Evolutionary conservation across 2,329 filamentous ascomycete genomes (phyloP), one percentile per base, ranked within the genome.

Genomic region (Taxawa tesnikishii): DNA sequence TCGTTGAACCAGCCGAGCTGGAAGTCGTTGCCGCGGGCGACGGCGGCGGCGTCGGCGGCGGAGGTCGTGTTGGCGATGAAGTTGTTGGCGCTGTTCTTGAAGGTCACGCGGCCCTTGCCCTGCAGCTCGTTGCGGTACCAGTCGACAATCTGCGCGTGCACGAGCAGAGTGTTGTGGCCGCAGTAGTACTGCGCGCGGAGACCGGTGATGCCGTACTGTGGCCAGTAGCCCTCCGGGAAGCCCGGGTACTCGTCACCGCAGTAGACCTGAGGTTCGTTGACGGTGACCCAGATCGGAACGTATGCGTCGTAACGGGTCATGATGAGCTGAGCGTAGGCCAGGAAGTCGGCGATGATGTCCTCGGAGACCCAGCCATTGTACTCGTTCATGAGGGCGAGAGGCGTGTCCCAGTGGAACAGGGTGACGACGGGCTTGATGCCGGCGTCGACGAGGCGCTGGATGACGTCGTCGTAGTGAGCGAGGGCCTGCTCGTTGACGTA

Each of bases 391-490:
- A 36, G 15, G 10, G 31, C 18, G 9, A 14, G 10, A 15, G 17
- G 18, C 24, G 50, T 40, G 38, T 65, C 60, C 57, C 57, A 63
- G 38, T 65, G 61, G 31, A 56, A 60, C 18, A 68, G 49, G 0
- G 65, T 67, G 3, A 65, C 55, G 0, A 54, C 47, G 2, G 64
- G 63, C 26, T 53, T 50, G 34, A 69, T 59, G 2, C 42, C 42
- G 9, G 35, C 41, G 21, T 28, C 26, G n/a, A 40, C 43, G 6
- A 62, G 38, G 24, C 44, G 23, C 2, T 19, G 19, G 26, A 68
- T 65, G 10, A 68, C 38, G 33, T 67, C 61, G 18, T 67, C 54
- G 37, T 68, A 68, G 36, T 68, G 64, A 3, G 53, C 46, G n/a
- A 69, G 44, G 0, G 52, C 65, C 26, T 58, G 43, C 32, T 61